Conservation (phyloP, 768 basidiomycete species). For the Lactarius akahatsu region DNA sequence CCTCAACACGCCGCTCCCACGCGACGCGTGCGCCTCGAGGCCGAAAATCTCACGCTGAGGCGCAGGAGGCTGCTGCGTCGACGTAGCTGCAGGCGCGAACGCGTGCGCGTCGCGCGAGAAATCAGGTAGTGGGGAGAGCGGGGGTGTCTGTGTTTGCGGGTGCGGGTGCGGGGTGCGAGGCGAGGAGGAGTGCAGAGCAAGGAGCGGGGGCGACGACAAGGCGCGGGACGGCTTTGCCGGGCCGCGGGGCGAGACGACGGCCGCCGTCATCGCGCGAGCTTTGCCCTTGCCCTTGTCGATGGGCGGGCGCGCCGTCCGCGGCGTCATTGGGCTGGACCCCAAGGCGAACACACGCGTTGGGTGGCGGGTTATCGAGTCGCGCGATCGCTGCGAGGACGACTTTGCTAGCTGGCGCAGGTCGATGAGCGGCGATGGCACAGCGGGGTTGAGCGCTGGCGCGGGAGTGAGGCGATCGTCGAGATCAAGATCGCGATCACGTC, state of each 20-base stretch:
- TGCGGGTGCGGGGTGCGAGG: conserved; percentile 31
- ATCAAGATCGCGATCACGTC: conserved; percentile 31
- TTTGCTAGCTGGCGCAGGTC: conserved; percentile 41
- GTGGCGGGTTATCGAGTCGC: conserved; percentile 35
- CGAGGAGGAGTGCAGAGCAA: background rate
- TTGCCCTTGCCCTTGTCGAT: conserved; percentile 9
- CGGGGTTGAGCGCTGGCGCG: conserved; percentile 24
- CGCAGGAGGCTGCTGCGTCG: conserved; percentile 39
- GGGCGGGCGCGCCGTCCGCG: conserved; percentile 2
- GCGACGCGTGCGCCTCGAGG: conserved; percentile 52
- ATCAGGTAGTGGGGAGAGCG: conserved; percentile 33
- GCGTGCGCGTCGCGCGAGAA: conserved; percentile 39
- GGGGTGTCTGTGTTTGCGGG: conserved; percentile 30
- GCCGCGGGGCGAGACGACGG: conserved; percentile 11
- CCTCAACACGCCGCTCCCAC: conserved; percentile 55
- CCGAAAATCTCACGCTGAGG: conserved; percentile 57
- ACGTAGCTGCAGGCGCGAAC: conserved; percentile 41
- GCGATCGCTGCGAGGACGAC: conserved; percentile 40
- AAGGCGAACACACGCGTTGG: conserved; percentile 31
- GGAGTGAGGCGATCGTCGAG: too few species aligned
- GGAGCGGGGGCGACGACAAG: conserved; percentile 12
- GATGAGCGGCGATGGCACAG: conserved; percentile 24
- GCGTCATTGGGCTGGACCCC: conserved; percentile 7
- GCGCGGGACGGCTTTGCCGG: conserved; percentile 33
- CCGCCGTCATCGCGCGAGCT: conserved; percentile 15